Conservation (phyloP, 208 protist species). For the Acanthamoeba castellanii region DNA sequence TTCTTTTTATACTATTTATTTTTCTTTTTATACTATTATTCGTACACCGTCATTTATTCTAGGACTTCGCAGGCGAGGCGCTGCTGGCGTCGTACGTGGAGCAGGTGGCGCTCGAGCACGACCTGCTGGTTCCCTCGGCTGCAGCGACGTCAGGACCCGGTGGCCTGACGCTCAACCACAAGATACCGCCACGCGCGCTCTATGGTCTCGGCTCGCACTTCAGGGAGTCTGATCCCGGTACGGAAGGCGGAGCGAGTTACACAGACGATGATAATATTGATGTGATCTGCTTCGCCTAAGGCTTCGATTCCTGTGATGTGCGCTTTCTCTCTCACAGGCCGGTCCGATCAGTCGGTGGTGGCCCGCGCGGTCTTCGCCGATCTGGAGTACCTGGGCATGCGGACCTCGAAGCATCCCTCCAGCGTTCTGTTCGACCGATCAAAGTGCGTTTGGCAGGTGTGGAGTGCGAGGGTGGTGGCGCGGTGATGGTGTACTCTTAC, state of each 20-base stretch:
- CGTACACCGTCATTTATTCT: too few relatives aligned
- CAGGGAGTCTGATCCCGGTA: neutral
- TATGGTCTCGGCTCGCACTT: neutral
- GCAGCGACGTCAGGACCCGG: too few relatives aligned
- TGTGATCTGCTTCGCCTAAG: too few relatives aligned
- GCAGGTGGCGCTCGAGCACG: slow-evolving; percentile 4
- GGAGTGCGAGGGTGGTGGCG: too few relatives aligned
- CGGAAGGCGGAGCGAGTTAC: neutral
- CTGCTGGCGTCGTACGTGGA: neutral
- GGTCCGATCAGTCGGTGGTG: neutral
- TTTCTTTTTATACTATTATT: neutral
- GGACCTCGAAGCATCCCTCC: neutral
- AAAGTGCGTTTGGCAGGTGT: neutral
- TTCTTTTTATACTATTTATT: too few relatives aligned
- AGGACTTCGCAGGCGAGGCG: neutral
- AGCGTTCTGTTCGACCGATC: neutral
- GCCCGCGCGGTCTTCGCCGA: neutral
- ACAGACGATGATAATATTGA: too few relatives aligned
- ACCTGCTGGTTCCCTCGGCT: neutral
- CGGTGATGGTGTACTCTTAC: neutral
- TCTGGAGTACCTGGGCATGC: neutral
- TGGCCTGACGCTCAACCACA: neutral
- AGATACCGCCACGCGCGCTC: neutral
- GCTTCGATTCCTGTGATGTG: neutral
- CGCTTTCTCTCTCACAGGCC: neutral